Percentiles rank a stretch among this genome's conserved stretches.
Evolutionary conservation across 2,329 filamentous ascomycete genomes (phyloP).

Genomic region (Dendrostoma leiphaemia): DNA sequence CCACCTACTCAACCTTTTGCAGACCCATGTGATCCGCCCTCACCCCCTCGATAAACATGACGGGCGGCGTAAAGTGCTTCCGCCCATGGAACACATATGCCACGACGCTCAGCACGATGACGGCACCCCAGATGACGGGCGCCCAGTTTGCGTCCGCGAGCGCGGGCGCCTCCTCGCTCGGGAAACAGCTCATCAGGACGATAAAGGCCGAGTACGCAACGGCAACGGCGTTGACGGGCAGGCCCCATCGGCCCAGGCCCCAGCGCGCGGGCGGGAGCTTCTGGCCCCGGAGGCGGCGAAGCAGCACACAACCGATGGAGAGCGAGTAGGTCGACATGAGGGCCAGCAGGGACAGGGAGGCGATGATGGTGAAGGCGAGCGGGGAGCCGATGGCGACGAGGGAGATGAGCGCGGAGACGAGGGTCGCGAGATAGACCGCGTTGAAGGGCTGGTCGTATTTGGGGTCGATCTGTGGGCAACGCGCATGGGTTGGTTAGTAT

Average conservation of each 20-base stretch:
- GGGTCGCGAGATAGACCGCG: conserved; percentile 28
- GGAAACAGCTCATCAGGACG: conserved; percentile 19
- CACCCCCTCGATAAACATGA: conserved; percentile 13
- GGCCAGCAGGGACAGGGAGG: conserved; percentile 30
- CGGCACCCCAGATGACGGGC: conserved; percentile 12
- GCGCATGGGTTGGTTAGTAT: neutral
- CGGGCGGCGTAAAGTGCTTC: conserved; percentile 10
- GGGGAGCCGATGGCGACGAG: conserved; percentile 33
- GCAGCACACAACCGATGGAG: conserved; percentile 31
- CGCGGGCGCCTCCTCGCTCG: neutral
- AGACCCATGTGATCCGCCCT: neutral
- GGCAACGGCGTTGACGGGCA: conserved; percentile 34
- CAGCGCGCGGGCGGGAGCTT: conserved; percentile 33
- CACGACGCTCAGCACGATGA: conserved; percentile 11
- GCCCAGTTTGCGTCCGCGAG: conserved; percentile 15
- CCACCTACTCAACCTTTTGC: conserved; percentile 10
- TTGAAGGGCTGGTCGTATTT: conserved; percentile 30
- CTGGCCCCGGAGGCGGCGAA: conserved; percentile 31
- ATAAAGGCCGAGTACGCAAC: conserved; percentile 23
- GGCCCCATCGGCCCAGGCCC: conserved; percentile 35
- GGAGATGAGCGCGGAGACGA: conserved; percentile 28
- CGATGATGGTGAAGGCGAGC: conserved; percentile 33
- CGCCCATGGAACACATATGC: conserved; percentile 12
- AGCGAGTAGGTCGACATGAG: conserved; percentile 33
- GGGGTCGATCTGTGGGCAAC: conserved; percentile 6